Evolutionary conservation across 192 early-diverging fungal species (phyloP).

Genomic region (Chytriomyces confervae): DNA sequence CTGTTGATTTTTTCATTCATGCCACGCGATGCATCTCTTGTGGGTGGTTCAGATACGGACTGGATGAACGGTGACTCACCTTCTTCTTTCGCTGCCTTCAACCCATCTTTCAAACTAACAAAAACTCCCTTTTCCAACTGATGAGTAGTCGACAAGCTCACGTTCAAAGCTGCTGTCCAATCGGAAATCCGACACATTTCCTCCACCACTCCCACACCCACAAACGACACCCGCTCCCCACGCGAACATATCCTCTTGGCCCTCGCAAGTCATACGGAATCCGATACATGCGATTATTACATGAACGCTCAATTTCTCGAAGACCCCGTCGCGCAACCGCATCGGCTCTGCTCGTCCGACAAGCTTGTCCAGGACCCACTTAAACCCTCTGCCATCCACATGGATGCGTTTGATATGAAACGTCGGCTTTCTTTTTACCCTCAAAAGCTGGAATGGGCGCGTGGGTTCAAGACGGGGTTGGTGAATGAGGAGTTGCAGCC

Average conservation of each 20-base stretch:
- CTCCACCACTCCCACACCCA: not conserved
- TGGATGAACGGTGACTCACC: not conserved
- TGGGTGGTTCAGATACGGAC: not conserved
- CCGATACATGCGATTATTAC: not conserved
- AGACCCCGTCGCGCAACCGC: not conserved
- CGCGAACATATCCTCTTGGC: not conserved
- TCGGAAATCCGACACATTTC: not conserved
- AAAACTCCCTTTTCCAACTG: not conserved
- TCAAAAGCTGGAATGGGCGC: not conserved
- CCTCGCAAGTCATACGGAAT: not conserved
- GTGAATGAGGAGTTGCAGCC: not conserved
- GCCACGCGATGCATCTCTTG: not conserved
- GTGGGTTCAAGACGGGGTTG: not conserved
- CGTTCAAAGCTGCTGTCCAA: not conserved
- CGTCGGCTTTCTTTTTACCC: not conserved
- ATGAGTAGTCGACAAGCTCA: not conserved
- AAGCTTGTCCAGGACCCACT: not conserved
- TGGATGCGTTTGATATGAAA: not conserved
- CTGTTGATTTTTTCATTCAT: not conserved
- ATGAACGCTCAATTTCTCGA: not conserved
- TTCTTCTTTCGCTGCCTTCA: not conserved
- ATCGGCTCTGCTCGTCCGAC: not conserved
- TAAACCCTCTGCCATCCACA: not conserved
- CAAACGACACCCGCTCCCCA: not conserved
- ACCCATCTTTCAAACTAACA: not conserved